Evolutionary conservation across 306 rosid genomes (phyloP).

Genomic region (Begonia masoniana): DNA sequence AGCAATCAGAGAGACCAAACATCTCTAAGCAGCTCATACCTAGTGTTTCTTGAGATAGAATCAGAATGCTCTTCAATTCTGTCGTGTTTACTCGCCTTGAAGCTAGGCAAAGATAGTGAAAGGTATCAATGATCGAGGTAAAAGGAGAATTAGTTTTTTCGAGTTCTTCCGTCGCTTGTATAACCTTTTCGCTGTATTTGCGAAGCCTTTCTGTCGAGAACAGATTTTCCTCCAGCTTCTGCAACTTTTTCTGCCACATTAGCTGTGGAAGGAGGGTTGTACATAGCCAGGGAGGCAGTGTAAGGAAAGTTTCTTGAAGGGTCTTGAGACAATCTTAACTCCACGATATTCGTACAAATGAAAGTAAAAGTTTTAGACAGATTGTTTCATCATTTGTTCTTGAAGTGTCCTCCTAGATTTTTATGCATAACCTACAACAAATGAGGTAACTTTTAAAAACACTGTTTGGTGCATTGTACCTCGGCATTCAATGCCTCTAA

Average conservation of each 20-base stretch:
- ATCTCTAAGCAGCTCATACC: constrained; percentile 89
- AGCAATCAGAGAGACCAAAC: constrained; percentile 56
- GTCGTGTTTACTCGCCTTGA: constrained; percentile 26
- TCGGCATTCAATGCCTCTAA: constrained; percentile 78
- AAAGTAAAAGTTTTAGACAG: constrained; percentile 3
- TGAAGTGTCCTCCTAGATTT: not conserved
- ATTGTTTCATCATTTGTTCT: too few relatives aligned
- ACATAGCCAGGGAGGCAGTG: constrained; percentile 49
- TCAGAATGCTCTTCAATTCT: constrained; percentile 22
- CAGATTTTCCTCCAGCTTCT: constrained; percentile 53
- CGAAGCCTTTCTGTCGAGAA: constrained; percentile 45
- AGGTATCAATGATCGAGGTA: constrained; percentile 39
- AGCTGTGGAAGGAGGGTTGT: constrained; percentile 45
- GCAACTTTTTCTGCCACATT: constrained; percentile 70
- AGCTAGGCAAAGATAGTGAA: constrained; percentile 28
- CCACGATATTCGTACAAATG: constrained; percentile 31
- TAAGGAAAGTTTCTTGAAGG: constrained; percentile 52
- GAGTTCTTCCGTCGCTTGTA: constrained; percentile 89
- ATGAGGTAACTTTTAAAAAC: too few relatives aligned
- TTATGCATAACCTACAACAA: too few relatives aligned
- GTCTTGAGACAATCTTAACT: constrained; percentile 42
- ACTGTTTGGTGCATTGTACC: constrained; percentile 25
- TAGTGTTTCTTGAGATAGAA: constrained; percentile 25
- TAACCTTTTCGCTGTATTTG: constrained; percentile 70
- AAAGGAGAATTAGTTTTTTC: constrained; percentile 82